Percentiles rank a stretch among this genome's conserved stretches.
phyloP scores from a whole-genome alignment of 441 rosid genomes.

The Brassica hybrid region DNA sequence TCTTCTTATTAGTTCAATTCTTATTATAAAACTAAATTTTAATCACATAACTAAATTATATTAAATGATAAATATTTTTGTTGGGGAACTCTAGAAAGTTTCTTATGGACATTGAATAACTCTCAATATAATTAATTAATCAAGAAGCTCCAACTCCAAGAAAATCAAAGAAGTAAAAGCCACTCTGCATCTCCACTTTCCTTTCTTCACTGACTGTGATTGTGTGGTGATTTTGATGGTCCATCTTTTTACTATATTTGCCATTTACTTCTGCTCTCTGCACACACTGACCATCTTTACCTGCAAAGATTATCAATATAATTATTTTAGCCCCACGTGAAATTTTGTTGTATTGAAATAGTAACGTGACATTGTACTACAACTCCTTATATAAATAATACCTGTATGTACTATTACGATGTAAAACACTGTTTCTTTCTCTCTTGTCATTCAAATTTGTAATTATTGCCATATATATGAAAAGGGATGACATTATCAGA shows the following conservation, averaged over 20 bases:
- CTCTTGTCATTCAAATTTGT: conserved; percentile 36
- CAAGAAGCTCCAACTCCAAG: conserved; percentile 45
- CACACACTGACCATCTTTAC: conserved; percentile 45
- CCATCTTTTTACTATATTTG: conserved; percentile 42
- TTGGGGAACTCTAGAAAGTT: background rate
- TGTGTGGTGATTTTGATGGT: conserved; percentile 44
- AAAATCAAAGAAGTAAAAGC: conserved; percentile 43
- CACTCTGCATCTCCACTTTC: conserved; percentile 34
- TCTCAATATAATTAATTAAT: conserved; percentile 17
- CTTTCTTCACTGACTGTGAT: conserved; percentile 39
- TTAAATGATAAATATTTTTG: background rate
- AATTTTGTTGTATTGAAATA: conserved; percentile 41
- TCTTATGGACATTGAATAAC: background rate
- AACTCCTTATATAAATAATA: conserved; percentile 34
- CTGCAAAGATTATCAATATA: conserved; percentile 36
- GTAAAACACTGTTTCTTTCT: conserved; percentile 38
- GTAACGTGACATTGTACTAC: conserved; percentile 39
- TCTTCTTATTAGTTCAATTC: background rate
- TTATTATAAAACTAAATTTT: background rate
- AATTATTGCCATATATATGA: conserved; percentile 31
- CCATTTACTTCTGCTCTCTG: conserved; percentile 46
- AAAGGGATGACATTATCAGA: conserved; percentile 1
- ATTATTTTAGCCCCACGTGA: conserved; percentile 40
- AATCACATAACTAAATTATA: background rate
- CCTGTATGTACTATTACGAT: conserved; percentile 40